Percentiles rank a stretch among this genome's conserved stretches.
phyloP scores from a whole-genome alignment of 495 filamentous ascomycete species.

The Trichoderma parareesei region DNA sequence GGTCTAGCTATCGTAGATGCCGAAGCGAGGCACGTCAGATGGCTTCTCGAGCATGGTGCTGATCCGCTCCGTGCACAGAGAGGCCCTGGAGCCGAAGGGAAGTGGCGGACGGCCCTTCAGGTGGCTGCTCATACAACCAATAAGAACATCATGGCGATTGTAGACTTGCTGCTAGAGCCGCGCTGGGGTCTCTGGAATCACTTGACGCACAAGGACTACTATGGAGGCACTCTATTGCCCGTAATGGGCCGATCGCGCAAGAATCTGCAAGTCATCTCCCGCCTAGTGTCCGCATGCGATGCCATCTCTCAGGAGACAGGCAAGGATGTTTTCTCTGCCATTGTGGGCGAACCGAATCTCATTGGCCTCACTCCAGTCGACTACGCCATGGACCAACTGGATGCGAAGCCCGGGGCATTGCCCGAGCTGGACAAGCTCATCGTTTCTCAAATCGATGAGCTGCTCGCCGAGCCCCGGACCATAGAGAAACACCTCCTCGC shows the following conservation, averaged over 20 bases:
- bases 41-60: conserved; percentile 6
- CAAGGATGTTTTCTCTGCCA: background rate
- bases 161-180: background rate
- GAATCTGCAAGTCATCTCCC: background rate
- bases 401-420: background rate
- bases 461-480: background rate
- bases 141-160: background rate
- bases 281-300: background rate
- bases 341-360: background rate
- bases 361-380: background rate
- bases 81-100: background rate
- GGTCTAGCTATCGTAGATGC: background rate
- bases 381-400: background rate
- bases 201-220: background rate
- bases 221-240: background rate
- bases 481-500: background rate
- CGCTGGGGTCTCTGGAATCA: background rate
- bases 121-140: background rate
- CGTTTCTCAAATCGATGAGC: background rate
- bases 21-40: conserved; percentile 5
- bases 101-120: conserved; percentile 3
- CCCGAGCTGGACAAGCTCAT: background rate
- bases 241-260: background rate
- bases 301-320: background rate
- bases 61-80: conserved; percentile 8